Percentiles rank a stretch among this genome's conserved stretches.
Evolutionary conservation across 331 rosid species (phyloP).

Genomic region (Telfairia occidentalis): DNA sequence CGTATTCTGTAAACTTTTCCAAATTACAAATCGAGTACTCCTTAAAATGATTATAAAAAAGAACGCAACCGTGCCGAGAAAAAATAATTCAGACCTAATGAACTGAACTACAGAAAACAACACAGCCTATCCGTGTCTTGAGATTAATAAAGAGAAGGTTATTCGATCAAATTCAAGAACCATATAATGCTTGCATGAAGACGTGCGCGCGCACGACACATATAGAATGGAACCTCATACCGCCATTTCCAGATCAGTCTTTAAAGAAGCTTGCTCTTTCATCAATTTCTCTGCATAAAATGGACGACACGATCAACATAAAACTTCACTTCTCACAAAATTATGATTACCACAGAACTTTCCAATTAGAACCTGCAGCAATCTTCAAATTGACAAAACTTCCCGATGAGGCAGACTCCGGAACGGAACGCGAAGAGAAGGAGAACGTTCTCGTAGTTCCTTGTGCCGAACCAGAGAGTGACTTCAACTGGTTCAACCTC

Average conservation of each 20-base stretch:
- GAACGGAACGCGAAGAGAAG: slow-evolving; percentile 49
- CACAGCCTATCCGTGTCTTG: not conserved
- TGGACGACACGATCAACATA: slow-evolving; percentile 9
- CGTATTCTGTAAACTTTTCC: slow-evolving; percentile 38
- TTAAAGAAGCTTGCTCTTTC: slow-evolving; percentile 87
- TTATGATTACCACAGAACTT: not conserved
- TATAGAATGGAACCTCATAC: slow-evolving; percentile 29
- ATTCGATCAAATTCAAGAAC: not conserved
- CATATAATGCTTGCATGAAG: not conserved
- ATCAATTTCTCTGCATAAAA: slow-evolving; percentile 62
- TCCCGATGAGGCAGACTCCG: slow-evolving; percentile 54
- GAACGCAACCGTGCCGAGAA: not conserved
- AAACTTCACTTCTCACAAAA: slow-evolving; percentile 1
- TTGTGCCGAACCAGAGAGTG: slow-evolving; percentile 43
- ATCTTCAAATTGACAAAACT: slow-evolving; percentile 75
- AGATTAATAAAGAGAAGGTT: not conserved
- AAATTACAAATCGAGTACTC: not conserved
- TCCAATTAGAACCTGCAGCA: slow-evolving; percentile 54
- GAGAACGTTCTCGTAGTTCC: slow-evolving; percentile 42
- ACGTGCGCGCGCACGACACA: not conserved
- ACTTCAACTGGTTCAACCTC: slow-evolving; percentile 72
- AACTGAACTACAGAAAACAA: not conserved
- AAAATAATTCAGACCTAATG: not conserved
- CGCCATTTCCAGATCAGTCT: slow-evolving; percentile 85
- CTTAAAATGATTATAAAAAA: not conserved